Evolutionary conservation across 768 basidiomycete genomes (phyloP).

Genomic region (Mrakia gelida): DNA sequence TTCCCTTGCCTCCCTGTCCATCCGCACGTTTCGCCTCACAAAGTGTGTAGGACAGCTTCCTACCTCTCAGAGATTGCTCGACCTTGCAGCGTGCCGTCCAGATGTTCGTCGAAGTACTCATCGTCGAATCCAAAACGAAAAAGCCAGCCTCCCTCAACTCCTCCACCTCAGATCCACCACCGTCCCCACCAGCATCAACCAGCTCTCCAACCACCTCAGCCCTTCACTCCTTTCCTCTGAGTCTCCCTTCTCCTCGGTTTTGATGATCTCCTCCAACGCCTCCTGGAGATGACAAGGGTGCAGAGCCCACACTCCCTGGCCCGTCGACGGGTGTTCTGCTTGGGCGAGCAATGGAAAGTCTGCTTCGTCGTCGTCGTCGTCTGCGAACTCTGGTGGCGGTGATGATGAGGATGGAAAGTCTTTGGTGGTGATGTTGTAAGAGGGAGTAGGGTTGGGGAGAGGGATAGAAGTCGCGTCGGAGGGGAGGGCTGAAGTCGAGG

Average conservation of each 20-base stretch:
- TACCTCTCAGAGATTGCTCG: too few relatives aligned
- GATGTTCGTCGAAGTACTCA: neutral
- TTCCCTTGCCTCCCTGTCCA: too few relatives aligned
- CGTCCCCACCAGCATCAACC: conserved; percentile 70
- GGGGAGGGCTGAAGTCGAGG: neutral
- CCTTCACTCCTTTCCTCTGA: neutral
- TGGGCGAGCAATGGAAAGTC: conserved; percentile 75
- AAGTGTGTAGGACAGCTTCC: too few relatives aligned
- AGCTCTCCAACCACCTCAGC: conserved; percentile 52
- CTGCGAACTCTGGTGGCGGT: conserved; percentile 41
- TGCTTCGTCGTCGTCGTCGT: conserved; percentile 29
- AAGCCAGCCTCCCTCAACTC: too few relatives aligned
- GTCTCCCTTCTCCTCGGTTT: neutral
- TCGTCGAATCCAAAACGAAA: neutral
- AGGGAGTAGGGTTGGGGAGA: conserved; percentile 37
- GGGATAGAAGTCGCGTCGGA: neutral
- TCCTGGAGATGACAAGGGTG: conserved; percentile 76
- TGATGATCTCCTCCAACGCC: conserved; percentile 65
- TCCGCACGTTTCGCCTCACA: too few relatives aligned
- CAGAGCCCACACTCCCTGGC: conserved; percentile 73
- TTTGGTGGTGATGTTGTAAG: conserved; percentile 39
- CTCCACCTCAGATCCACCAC: conserved; percentile 50
- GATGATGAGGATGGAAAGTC: conserved; percentile 38
- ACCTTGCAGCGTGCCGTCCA: too few relatives aligned
- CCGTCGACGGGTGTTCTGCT: conserved; percentile 77